A percentile compares a stretch with the other conserved stretches of the same genome.
These are phyloP conservation scores for Coniosporium apollinis DNA, from an alignment of 495 filamentous ascomycete genomes.

Conservation along the genomic window DNA sequence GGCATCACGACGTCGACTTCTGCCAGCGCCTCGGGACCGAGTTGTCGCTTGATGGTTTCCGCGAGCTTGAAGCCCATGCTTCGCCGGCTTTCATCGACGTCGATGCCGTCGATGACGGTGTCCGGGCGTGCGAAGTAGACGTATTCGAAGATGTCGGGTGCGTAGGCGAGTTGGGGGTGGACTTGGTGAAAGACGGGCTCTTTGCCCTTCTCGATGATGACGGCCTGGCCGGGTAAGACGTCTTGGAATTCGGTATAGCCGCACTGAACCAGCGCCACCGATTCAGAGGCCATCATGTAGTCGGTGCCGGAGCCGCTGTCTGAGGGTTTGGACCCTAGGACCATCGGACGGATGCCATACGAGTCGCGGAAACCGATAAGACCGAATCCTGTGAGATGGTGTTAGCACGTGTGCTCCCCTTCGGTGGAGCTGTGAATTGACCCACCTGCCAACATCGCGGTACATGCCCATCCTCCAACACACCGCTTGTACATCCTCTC, in stretches of 20 bases:
- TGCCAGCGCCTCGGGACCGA: constrained; percentile 58
- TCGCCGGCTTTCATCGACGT: constrained; percentile 71
- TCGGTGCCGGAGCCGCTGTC: constrained; percentile 53
- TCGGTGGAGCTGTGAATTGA: not conserved
- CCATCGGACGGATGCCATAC: constrained; percentile 79
- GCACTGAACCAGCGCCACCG: constrained; percentile 73
- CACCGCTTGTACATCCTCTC: constrained; percentile 60
- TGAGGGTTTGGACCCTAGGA: constrained; percentile 60
- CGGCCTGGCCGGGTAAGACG: constrained; percentile 80
- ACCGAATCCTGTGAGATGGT: constrained; percentile 42
- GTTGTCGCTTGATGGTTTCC: constrained; percentile 51
- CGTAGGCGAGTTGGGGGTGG: constrained; percentile 49
- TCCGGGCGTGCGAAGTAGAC: constrained; percentile 80
- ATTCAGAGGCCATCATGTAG: constrained; percentile 98
- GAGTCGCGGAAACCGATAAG: constrained; percentile 79
- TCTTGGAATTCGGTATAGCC: constrained; percentile 71
- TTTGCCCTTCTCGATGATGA: constrained; percentile 77
- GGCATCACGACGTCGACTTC: constrained; percentile 87
- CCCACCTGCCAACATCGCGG: constrained; percentile 78
- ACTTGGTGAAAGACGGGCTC: constrained; percentile 67
- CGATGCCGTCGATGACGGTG: constrained; percentile 83
- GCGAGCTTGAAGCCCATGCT: constrained; percentile 87
- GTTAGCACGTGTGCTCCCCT: not conserved
- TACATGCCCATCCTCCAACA: constrained; percentile 73
- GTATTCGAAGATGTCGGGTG: constrained; percentile 92